Percentiles rank a stretch among this genome's conserved stretches.
Conservation (phyloP, 2,329 filamentous ascomycete genomes). For the Fusarium compactum region DNA sequence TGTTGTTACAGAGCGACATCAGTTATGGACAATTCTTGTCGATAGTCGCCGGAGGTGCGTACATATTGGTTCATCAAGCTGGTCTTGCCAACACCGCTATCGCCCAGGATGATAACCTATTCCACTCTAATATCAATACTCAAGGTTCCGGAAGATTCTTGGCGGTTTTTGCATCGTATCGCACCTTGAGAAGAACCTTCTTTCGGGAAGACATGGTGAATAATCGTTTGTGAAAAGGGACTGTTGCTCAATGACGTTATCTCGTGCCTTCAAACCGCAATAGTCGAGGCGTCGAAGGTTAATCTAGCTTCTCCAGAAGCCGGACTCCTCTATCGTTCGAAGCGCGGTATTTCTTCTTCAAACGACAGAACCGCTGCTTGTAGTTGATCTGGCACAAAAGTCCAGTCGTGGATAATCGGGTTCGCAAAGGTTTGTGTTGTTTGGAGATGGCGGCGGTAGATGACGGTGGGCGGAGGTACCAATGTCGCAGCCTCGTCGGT, state of each 20-base stretch:
- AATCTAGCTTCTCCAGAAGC: constrained; percentile 15
- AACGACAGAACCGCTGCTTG: background rate
- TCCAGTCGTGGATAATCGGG: constrained; percentile 11
- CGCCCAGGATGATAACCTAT: constrained; percentile 98
- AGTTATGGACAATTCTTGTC: constrained; percentile 22
- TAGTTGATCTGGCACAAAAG: constrained; percentile 11
- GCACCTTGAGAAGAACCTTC: constrained; percentile 92
- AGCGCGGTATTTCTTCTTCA: background rate
- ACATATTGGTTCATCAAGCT: constrained; percentile 99
- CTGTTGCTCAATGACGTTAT: constrained; percentile 51
- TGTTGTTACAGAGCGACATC: constrained; percentile 54
- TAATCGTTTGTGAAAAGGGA: constrained; percentile 36
- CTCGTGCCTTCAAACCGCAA: constrained; percentile 40
- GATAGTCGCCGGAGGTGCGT: constrained; percentile 55
- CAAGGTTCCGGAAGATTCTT: background rate
- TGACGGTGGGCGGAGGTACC: constrained; percentile 42
- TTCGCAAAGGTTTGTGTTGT: constrained; percentile 38
- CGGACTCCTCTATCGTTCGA: background rate
- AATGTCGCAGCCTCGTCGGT: constrained; percentile 49
- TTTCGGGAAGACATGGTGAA: constrained; percentile 80
- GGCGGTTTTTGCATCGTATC: background rate
- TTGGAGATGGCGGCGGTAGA: constrained; percentile 42
- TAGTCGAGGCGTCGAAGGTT: constrained; percentile 25
- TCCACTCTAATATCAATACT: constrained; percentile 35
- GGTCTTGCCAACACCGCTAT: constrained; percentile 99